Percentiles rank a stretch among this genome's conserved stretches.
phyloP scores from a whole-genome alignment of 106 monocot species.

The Phalaenopsis equestris region DNA sequence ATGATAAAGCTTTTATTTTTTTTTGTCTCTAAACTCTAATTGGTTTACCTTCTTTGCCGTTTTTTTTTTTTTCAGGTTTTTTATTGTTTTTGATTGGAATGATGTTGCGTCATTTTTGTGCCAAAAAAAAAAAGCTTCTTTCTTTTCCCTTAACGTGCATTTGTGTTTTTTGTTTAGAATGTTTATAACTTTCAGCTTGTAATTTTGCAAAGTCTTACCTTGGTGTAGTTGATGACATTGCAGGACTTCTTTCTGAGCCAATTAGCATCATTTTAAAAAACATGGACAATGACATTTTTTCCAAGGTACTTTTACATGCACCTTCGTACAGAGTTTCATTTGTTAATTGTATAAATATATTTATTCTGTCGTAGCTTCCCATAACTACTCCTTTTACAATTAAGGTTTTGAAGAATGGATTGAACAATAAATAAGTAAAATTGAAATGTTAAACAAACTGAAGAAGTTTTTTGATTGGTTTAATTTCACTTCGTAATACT shows the following conservation, averaged over 20 bases:
- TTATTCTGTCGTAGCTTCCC: neutral
- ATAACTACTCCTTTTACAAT: neutral
- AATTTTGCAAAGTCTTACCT: neutral
- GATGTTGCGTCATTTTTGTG: neutral
- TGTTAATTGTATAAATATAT: neutral
- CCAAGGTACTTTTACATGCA: conserved; percentile 24
- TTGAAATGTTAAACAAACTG: neutral
- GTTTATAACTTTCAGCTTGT: neutral
- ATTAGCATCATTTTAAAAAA: conserved; percentile 23
- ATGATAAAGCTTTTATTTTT: no score
- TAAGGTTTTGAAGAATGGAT: neutral
- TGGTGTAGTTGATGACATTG: conserved; percentile 3
- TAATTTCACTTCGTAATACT: neutral
- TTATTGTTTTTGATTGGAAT: neutral
- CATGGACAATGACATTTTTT: conserved; percentile 40
- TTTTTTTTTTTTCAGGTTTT: neutral
- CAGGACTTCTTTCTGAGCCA: conserved; percentile 57
- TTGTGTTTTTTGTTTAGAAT: neutral
- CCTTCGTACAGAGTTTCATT: neutral
- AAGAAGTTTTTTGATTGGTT: neutral
- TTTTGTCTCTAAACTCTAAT: neutral
- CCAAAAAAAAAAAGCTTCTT: neutral
- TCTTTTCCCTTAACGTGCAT: neutral
- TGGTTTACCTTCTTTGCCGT: neutral
- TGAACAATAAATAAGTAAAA: neutral